Percentiles rank a stretch among this genome's conserved stretches.
Evolutionary conservation across 345 rosid species (phyloP).

Genomic region (Euphorbia peplus): DNA sequence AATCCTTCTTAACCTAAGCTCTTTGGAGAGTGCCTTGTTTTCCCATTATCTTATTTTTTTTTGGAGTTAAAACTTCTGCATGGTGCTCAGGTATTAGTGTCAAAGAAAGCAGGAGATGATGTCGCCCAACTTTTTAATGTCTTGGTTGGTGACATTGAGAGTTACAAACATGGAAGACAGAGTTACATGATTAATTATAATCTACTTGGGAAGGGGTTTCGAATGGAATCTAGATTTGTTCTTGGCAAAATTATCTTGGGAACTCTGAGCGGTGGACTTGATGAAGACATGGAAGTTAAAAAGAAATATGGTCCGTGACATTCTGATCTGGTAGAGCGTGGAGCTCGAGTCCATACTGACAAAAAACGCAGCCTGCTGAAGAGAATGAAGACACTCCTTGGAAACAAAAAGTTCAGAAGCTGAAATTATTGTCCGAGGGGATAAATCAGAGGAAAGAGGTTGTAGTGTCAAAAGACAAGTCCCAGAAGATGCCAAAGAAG

Average conservation of each 20-base stretch:
- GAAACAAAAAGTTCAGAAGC: constrained; percentile 19
- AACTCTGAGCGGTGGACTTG: constrained; percentile 46
- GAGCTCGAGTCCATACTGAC: constrained; percentile 15
- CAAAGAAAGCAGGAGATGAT: constrained; percentile 42
- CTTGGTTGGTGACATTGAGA: constrained; percentile 36
- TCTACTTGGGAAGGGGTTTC: constrained; percentile 56
- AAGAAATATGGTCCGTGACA: constrained; percentile 12
- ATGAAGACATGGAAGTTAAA: constrained; percentile 21
- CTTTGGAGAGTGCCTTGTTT: constrained; percentile 27
- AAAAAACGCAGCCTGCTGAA: constrained; percentile 16
- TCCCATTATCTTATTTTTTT: not conserved
- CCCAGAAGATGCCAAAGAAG: not conserved
- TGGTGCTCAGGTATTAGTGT: constrained; percentile 51
- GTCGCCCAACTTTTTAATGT: constrained; percentile 42
- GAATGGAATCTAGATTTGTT: constrained; percentile 56
- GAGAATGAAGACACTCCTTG: constrained; percentile 20
- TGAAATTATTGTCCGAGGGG: constrained; percentile 6
- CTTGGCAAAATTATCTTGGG: constrained; percentile 74
- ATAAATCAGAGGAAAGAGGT: not conserved
- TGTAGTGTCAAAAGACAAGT: not conserved
- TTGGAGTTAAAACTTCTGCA: not conserved
- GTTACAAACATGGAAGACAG: constrained; percentile 31
- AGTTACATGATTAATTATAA: constrained; percentile 38
- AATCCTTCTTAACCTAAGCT: too few relatives aligned
- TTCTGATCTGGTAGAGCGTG: constrained; percentile 18